phyloP scores from a whole-genome alignment of 768 basidiomycete genomes.

The Sporobolomyces roseus region DNA sequence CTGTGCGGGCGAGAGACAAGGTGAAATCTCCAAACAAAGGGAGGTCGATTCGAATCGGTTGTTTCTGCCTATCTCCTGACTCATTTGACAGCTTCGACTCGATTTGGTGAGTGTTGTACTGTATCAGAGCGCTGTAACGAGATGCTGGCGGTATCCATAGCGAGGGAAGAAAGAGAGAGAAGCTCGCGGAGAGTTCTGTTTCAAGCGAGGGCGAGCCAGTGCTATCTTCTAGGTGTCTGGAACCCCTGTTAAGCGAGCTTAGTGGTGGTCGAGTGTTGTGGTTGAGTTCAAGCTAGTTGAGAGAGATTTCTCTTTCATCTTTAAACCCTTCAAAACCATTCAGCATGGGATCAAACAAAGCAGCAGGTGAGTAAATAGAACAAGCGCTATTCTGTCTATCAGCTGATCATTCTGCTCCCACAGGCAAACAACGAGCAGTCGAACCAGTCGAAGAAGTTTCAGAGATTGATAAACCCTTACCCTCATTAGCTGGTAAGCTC shows the following conservation, averaged over 20 bases:
- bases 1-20: conserved; percentile 10
- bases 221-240: no score
- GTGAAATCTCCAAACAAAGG: background rate
- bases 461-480: conserved; percentile 1
- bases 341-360: conserved; percentile 7
- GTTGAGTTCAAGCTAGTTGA: no score
- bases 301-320: background rate
- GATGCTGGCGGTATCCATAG: no score
- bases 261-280: no score
- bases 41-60: background rate
- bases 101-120: no score
- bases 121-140: no score
- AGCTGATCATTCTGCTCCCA: background rate
- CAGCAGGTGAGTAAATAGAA: background rate
- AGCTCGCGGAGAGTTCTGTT: no score
- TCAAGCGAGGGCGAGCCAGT: no score
- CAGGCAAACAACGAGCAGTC: conserved; percentile 11
- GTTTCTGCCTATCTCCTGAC: background rate
- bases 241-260: no score
- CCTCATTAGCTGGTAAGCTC: conserved; percentile 19
- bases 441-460: conserved; percentile 12
- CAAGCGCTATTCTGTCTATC: background rate
- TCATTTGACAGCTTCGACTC: no score
- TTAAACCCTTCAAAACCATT: background rate
- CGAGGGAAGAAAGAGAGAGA: no score